Percentiles rank a stretch among this genome's conserved stretches.
These are phyloP conservation scores for Diaporthe vexans DNA, from an alignment of 2,329 filamentous ascomycete genomes.

Conservation along the genomic window DNA sequence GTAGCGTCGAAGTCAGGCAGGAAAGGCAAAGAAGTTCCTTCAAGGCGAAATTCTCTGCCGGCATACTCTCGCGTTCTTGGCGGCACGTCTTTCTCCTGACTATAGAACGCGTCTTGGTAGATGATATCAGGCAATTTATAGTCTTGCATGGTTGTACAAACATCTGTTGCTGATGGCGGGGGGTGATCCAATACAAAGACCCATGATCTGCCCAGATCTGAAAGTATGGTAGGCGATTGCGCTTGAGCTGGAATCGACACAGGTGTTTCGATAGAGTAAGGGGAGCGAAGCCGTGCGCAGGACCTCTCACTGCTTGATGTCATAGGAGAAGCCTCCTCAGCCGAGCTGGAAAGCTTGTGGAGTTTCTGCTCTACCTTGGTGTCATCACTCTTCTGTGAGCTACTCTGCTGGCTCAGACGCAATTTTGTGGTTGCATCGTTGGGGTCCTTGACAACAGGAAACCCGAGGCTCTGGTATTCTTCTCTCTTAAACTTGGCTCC, in stretches of 20 bases:
- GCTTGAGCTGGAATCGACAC: neutral
- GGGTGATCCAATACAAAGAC: conserved; percentile 51
- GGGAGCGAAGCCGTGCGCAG: neutral
- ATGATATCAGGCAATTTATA: conserved; percentile 75
- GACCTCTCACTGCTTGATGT: conserved; percentile 15
- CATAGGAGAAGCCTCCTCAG: conserved; percentile 30
- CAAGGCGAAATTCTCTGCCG: conserved; percentile 85
- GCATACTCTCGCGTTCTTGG: conserved; percentile 85
- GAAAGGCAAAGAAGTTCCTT: conserved; percentile 81
- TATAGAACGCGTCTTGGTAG: conserved; percentile 90
- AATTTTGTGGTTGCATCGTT: conserved; percentile 73
- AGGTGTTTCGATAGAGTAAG: neutral
- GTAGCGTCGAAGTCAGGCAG: conserved; percentile 82
- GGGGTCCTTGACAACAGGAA: conserved; percentile 83
- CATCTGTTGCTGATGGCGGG: conserved; percentile 56
- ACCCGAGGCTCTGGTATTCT: conserved; percentile 67
- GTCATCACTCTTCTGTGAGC: conserved; percentile 64
- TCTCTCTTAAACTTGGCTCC: conserved; percentile 52
- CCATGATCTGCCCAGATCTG: neutral
- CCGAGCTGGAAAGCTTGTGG: conserved; percentile 43
- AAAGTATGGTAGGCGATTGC: neutral
- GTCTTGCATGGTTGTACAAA: conserved; percentile 70
- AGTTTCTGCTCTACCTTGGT: conserved; percentile 55
- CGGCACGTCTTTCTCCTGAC: conserved; percentile 86
- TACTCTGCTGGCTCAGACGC: conserved; percentile 76